Evolutionary conservation across 2,329 filamentous ascomycete species (phyloP).

Genomic region (Alternaria triticina): DNA sequence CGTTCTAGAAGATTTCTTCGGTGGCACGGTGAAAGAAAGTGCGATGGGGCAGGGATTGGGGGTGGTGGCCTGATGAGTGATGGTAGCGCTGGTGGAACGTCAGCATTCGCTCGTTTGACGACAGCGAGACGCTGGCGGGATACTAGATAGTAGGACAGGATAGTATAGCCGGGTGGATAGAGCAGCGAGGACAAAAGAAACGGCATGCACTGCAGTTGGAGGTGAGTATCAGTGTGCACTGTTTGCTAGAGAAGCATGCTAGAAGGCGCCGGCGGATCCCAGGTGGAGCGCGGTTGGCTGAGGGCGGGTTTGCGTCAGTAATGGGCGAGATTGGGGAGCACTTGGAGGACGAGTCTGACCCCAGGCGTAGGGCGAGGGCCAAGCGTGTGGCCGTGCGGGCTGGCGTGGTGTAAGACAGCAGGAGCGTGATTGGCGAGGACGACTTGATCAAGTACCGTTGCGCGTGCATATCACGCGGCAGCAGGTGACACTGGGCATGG

Average conservation of each 20-base stretch:
- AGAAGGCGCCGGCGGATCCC: slow-evolving; percentile 1
- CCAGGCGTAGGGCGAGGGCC: slow-evolving; percentile 38
- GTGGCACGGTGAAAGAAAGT: slow-evolving; percentile 18
- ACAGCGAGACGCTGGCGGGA: background rate
- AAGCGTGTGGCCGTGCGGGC: slow-evolving; percentile 35
- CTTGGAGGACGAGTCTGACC: slow-evolving; percentile 25
- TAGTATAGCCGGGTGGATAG: background rate
- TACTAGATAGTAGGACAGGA: slow-evolving; percentile 1
- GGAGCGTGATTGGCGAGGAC: slow-evolving; percentile 19
- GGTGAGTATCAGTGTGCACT: background rate
- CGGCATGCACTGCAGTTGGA: no score
- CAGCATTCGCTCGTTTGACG: slow-evolving; percentile 14
- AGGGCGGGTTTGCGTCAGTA: slow-evolving; percentile 24
- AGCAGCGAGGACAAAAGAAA: background rate
- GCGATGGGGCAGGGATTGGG: background rate
- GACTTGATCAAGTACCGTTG: slow-evolving; percentile 8
- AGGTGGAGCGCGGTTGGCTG: slow-evolving; percentile 31
- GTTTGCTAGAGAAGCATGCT: background rate
- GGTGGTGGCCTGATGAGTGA: background rate
- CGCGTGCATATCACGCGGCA: slow-evolving; percentile 20
- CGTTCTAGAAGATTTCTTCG: slow-evolving; percentile 28
- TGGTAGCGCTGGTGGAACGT: slow-evolving; percentile 29
- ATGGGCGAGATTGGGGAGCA: slow-evolving; percentile 24
- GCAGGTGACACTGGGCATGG: slow-evolving; percentile 14
- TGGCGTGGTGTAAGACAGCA: slow-evolving; percentile 12